Evolutionary conservation across 2,329 filamentous ascomycete genomes (phyloP), one percentile per base, ranked within the genome.

Genomic region (Colletotrichum sp.): DNA sequence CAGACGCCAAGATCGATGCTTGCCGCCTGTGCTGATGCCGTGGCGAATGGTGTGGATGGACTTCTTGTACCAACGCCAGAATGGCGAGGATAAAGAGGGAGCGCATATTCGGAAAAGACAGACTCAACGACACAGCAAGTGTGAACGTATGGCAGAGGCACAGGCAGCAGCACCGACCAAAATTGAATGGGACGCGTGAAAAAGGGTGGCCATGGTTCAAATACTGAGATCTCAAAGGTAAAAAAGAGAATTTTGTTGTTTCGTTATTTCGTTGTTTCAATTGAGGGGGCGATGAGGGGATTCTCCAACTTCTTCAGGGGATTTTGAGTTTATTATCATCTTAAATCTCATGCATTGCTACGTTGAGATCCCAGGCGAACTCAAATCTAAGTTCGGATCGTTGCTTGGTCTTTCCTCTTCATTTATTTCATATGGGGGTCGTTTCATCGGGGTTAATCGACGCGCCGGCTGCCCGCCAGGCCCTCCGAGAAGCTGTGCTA

Each of bases 141-240:
- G 44, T 22, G 19, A 48, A 48, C 19, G 19, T 48, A 12, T 12
- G 44, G 19, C 19, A 48, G 1, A 48, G 19, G 19, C 19, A 48
- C 19, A n/a, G 19, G 39, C 44, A n/a, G 3, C 6, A 12, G 44
- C 44, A 22, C 0, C 44, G 2, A 48, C 6, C 11, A n/a, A 4
- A 1, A 0, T 48, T 4, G 19, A 2, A 0, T 6, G 9, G 19
- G 0, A 4, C 3, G 9, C 11, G 19, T 0, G n/a, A 8, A 22
- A 12, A 22, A 13, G 9, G 44, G n/a, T 3, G n/a, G 19, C n/a
- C 44, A 22, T 48, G 6, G 11, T 48, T 48, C 44, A 48, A 48
- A 48, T 48, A 22, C n/a, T 48, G 11, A 48, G 19, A 48, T 48
- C 19, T 48, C n/a, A 48, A 7, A 48, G 6, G 44, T n/a, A 12